Evolutionary conservation across 192 early-diverging fungal species (phyloP), one percentile per base, ranked within the genome.

Genomic region (Lunasporangiospora selenospora): DNA sequence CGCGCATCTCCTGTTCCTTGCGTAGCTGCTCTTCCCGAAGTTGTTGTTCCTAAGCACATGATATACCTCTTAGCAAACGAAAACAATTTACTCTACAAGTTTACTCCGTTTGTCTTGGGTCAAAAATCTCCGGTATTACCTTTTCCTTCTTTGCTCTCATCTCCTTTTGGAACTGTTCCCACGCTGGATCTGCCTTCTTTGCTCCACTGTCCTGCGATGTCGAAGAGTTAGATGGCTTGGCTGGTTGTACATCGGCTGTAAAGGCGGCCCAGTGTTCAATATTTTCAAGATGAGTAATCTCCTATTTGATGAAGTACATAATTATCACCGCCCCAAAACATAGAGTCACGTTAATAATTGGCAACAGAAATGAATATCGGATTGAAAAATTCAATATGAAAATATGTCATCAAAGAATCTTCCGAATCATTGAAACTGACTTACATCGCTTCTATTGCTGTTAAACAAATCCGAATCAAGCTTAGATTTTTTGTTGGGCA

Each of bases 191-290:
- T 1, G 44, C 34, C 19, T 54, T 54, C 12, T 21, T 43, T 13
- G 30, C 24, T 0, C 51, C 42, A 16, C 47, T 50, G 6, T 57
- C 47, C n/a, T n/a, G n/a, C n/a, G n/a, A n/a, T n/a, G n/a, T n/a
- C n/a, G n/a, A n/a, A n/a, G 62, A 53, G 37, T 32, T 53, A 9
- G 62, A 65, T 13, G 50, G 30, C 26, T 58, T 58, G 4, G 21
- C 15, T 3, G 65, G 55, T n/a, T n/a, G n/a, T 15, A 46, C 29
- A 21, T 58, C 65, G 8, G 47, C 40, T 33, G 65, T 58, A 30
- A 67, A 67, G 11, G 55, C 65, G 0, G 65, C 65, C 65, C 65
- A 67, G 16, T 58, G 50, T 29, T 67, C 65, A 54, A 67, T 58
- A 21, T 67, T 67, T 42, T 67, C 55, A 16, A 67, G 56, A 31